phyloP scores from a whole-genome alignment of 2,329 filamentous ascomycete species.

The Ramularia collo-cygni region DNA sequence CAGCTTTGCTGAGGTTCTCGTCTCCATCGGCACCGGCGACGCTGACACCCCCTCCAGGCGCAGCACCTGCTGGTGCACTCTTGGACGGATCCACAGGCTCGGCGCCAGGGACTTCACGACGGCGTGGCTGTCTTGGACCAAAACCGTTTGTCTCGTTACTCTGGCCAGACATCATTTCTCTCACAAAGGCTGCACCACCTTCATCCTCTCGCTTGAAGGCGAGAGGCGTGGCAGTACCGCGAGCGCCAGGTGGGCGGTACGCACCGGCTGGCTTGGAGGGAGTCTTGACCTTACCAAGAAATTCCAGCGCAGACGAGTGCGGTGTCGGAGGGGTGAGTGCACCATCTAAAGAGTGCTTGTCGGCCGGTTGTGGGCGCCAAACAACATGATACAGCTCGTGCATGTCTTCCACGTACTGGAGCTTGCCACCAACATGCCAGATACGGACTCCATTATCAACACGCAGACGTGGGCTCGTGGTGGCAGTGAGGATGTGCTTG shows the following conservation, averaged over 20 bases:
- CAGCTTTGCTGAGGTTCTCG: constrained; percentile 72
- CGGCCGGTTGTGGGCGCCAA: constrained; percentile 71
- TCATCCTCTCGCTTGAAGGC: constrained; percentile 98
- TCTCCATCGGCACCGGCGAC: constrained; percentile 58
- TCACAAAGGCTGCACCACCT: constrained; percentile 79
- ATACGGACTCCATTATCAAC: constrained; percentile 96
- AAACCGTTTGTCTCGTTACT: constrained; percentile 63
- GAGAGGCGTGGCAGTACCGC: constrained; percentile 79
- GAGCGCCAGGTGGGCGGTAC: constrained; percentile 88
- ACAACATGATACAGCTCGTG: constrained; percentile 80
- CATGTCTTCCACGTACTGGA: constrained; percentile 97
- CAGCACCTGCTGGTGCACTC: constrained; percentile 58
- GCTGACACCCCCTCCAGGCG: constrained; percentile 58
- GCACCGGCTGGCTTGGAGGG: constrained; percentile 96
- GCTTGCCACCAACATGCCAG: constrained; percentile 79
- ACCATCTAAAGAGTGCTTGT: constrained; percentile 57
- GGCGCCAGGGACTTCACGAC: constrained; percentile 79
- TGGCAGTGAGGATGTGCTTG: constrained; percentile 93
- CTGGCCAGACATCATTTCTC: constrained; percentile 60
- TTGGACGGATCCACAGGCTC: constrained; percentile 54
- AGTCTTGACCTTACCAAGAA: constrained; percentile 80
- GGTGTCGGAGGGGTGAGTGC: constrained; percentile 68
- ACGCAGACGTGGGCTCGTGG: constrained; percentile 85
- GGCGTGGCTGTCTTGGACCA: constrained; percentile 52
- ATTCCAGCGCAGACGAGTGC: constrained; percentile 75